Conservation (phyloP, 805 yeast species). For the Lipomyces japonicus region DNA sequence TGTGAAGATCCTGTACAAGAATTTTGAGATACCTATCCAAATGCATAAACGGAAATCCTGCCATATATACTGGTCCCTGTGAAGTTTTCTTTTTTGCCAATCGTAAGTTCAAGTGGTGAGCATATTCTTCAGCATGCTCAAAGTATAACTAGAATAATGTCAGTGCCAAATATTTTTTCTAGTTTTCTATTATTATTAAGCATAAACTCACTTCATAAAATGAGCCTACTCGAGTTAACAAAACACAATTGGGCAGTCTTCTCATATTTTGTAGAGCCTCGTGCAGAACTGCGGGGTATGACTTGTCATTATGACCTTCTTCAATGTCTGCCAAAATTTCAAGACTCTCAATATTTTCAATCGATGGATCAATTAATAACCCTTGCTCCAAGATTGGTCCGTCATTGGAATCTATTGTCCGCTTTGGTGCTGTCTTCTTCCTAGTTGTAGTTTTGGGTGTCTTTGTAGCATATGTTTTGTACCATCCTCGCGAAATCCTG, state of each 20-base stretch:
- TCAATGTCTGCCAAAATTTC: not conserved
- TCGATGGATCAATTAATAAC: not conserved
- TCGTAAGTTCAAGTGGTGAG: constrained; percentile 66
- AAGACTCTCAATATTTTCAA: constrained; percentile 7
- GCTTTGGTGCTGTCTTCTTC: no score
- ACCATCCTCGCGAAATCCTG: no score
- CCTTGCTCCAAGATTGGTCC: constrained; percentile 14
- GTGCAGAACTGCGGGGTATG: constrained; percentile 28
- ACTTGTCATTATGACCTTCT: not conserved
- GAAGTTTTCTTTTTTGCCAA: constrained; percentile 52
- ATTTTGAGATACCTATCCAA: constrained; percentile 68
- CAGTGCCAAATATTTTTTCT: constrained; percentile 29
- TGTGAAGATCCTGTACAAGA: constrained; percentile 64
- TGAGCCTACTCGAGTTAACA: constrained; percentile 78
- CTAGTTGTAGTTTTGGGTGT: no score
- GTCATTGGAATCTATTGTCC: no score
- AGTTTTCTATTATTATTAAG: not conserved
- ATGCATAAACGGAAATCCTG: constrained; percentile 81
- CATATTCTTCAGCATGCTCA: constrained; percentile 76
- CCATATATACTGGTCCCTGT: constrained; percentile 56
- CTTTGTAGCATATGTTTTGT: no score
- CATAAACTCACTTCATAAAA: constrained; percentile 56
- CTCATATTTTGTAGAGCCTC: constrained; percentile 43
- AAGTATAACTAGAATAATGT: constrained; percentile 56
- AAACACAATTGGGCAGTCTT: constrained; percentile 50